A percentile compares a stretch with the other conserved stretches of the same genome.
Conservation (phyloP, 495 filamentous ascomycete species). For the Jackrogersella multiformis region DNA sequence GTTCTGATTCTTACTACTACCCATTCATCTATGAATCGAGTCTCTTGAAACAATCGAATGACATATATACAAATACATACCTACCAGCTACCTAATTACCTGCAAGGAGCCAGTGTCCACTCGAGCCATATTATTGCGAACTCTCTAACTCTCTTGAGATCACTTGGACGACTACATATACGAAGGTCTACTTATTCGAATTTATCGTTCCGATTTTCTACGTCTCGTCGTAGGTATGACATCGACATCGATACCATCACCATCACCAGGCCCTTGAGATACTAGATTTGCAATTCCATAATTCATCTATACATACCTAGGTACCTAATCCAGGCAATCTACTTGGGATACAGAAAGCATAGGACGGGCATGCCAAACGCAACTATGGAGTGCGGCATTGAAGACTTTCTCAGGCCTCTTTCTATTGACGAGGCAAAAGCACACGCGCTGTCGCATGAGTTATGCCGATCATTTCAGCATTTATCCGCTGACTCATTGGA, state of each 20-base stretch:
- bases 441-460: slow-evolving; percentile 67
- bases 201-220: neutral
- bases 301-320: neutral
- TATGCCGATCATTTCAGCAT: slow-evolving; percentile 67
- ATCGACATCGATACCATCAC: slow-evolving; percentile 23
- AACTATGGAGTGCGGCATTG: slow-evolving; percentile 43
- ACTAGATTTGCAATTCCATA: neutral
- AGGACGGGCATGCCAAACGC: slow-evolving; percentile 15
- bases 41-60: slow-evolving; percentile 12
- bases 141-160: neutral
- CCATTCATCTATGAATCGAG: slow-evolving; percentile 11
- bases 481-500: slow-evolving; percentile 72
- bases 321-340: neutral
- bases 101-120: neutral
- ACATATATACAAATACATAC: slow-evolving; percentile 25
- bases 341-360: neutral
- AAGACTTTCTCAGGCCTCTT: slow-evolving; percentile 58
- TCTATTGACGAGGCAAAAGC: slow-evolving; percentile 57
- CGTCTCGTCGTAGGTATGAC: slow-evolving; percentile 25
- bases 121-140: neutral
- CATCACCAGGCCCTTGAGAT: neutral
- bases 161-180: neutral
- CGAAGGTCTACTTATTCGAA: neutral
- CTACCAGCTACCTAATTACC: neutral
- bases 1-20: slow-evolving; percentile 24